These are phyloP conservation scores for Lantana camara DNA, from an alignment of 257 asterid species.

Conservation along the genomic window DNA sequence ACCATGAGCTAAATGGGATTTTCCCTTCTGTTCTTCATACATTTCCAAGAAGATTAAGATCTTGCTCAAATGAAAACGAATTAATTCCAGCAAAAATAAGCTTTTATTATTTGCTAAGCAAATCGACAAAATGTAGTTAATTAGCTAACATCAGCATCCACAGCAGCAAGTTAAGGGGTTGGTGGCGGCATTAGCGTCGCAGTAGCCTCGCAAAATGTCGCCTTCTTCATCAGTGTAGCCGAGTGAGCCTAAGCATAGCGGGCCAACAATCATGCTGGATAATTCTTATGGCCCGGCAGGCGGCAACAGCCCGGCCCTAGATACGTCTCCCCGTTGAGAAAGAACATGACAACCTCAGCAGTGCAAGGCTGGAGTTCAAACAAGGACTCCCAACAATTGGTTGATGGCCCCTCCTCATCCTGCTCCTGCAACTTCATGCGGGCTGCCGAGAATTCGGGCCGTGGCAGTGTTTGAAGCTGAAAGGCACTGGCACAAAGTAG, in stretches of 20 bases:
- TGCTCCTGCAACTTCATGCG: conserved; percentile 42
- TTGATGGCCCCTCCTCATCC: conserved; percentile 31
- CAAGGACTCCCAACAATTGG: conserved; percentile 60
- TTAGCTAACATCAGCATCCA: too few species aligned
- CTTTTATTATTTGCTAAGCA: neutral
- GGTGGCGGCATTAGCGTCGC: conserved; percentile 41
- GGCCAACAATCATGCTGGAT: conserved; percentile 74
- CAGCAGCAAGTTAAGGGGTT: neutral
- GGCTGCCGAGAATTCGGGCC: conserved; percentile 29
- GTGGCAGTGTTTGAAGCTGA: conserved; percentile 12
- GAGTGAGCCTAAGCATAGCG: conserved; percentile 55
- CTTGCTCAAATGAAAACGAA: neutral
- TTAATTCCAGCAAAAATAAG: neutral
- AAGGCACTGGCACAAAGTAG: conserved; percentile 30
- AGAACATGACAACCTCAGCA: conserved; percentile 61
- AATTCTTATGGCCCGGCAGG: conserved; percentile 53
- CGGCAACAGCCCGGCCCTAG: conserved; percentile 67
- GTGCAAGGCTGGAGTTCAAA: conserved; percentile 64
- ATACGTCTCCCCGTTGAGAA: conserved; percentile 68
- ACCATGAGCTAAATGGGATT: neutral
- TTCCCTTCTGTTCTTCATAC: neutral
- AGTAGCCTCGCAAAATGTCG: conserved; percentile 60
- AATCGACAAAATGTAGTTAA: too few species aligned
- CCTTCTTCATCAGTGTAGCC: conserved; percentile 63
- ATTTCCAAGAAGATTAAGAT: neutral